Evolutionary conservation across 1,284 basidiomycete genomes (phyloP).

Genomic region (Naganishia cerealis): DNA sequence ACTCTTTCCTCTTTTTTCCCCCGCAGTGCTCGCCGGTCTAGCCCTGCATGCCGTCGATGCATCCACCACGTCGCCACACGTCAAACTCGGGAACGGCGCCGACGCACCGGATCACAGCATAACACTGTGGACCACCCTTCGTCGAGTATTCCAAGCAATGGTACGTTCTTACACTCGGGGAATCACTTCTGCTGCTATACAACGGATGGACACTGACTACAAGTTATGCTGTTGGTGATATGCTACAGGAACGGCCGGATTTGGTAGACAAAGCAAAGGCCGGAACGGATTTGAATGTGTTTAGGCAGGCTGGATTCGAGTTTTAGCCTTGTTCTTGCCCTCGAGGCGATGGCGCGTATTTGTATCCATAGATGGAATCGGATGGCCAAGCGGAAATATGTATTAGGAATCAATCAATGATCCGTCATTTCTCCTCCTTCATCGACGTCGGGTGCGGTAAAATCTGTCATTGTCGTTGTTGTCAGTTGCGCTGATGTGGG

Average conservation of each 20-base stretch:
- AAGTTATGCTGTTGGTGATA: neutral
- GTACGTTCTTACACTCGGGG: slow-evolving; percentile 56
- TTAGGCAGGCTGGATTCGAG: slow-evolving; percentile 78
- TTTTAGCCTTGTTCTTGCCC: slow-evolving; percentile 58
- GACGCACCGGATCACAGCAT: slow-evolving; percentile 64
- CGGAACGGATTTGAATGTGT: slow-evolving; percentile 64
- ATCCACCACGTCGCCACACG: slow-evolving; percentile 49
- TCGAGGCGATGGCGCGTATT: neutral
- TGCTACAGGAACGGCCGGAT: slow-evolving; percentile 56
- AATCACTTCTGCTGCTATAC: slow-evolving; percentile 3
- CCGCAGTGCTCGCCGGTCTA: slow-evolving; percentile 75
- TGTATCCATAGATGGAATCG: slow-evolving; percentile 11
- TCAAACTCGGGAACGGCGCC: slow-evolving; percentile 38
- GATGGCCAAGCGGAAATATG: neutral
- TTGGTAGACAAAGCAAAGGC: slow-evolving; percentile 58
- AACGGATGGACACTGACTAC: neutral
- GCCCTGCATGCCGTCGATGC: slow-evolving; percentile 64
- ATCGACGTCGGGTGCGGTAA: slow-evolving; percentile 30
- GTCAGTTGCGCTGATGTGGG: neutral
- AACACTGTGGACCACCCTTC: slow-evolving; percentile 88
- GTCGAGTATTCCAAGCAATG: slow-evolving; percentile 78
- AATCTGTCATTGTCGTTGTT: neutral
- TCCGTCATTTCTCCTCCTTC: slow-evolving; percentile 2
- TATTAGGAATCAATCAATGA: neutral
- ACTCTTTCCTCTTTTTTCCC: neutral